Base-by-base conservation (phyloP, 176 grass and related monocot genomes). In the Rhynchospora tenuis region DNA sequence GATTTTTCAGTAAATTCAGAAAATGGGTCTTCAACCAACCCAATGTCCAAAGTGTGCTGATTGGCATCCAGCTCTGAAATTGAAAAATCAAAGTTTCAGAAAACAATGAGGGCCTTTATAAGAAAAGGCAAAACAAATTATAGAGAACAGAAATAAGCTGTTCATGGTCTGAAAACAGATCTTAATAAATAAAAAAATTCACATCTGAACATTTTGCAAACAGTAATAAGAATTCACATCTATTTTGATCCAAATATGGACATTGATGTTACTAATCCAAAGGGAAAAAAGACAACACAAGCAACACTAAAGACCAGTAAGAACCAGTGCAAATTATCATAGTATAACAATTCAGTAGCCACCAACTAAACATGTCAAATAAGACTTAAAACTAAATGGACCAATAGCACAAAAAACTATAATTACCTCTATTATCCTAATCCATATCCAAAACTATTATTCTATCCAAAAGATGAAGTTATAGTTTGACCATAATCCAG, bases 1-100 rank as follows among this genome's bases (percentile, higher is more conserved):
- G 61, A 45, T 22, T 68, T 67, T 82, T 82, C 62, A 65, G 56
- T 80, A 62, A n/a, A 65, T 68, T 82, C 80, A 51, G 60, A 45
- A 6, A 66, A 82, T 20, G 45, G n/a, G 45, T 82, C 61, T 19
- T 67, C 80, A 28, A 82, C 59, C 13, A 68, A 82, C 16, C 42
- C 80, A 65, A 28, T 54, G 80, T 46, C 46, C 22, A 52, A 67
- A 82, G 19, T 22, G 9, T 82, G 43, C 54, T 6, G 46, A 19
- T 54, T 82, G 80, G 60, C 46, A 82, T 24, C 60, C 20, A 54
- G 59, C 3, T 50, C 80, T 82, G 61, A 28, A 54, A 67, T 29
- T 50, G 9, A 28, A 82, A 66, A 67, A 17, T 77, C 29, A 6
- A 27, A 65, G 9, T 20, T 64, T 64, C 7, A 43, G 20, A 64